phyloP scores from a whole-genome alignment of 768 basidiomycete species.

The Amanita thiersii region DNA sequence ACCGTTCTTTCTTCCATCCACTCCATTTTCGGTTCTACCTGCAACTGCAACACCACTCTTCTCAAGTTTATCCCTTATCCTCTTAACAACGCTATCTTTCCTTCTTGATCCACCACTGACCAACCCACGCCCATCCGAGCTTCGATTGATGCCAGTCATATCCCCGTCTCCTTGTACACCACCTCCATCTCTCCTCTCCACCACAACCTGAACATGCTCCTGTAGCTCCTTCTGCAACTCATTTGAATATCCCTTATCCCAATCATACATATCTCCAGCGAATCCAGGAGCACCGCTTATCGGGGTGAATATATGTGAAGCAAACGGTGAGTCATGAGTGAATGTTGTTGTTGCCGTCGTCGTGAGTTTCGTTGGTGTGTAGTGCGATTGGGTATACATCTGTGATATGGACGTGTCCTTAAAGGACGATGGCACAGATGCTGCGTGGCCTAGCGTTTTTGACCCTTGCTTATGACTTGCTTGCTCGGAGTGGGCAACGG shows the following conservation, averaged over 20 bases:
- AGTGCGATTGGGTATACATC: constrained; percentile 32
- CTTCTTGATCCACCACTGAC: background rate
- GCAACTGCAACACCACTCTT: constrained; percentile 7
- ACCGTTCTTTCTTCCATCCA: background rate
- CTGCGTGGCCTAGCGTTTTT: no score
- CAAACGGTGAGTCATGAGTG: constrained; percentile 27
- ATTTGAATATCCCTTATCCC: constrained; percentile 63
- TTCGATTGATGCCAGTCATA: no score
- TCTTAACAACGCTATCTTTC: constrained; percentile 2
- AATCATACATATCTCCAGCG: constrained; percentile 48
- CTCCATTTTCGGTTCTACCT: constrained; percentile 6
- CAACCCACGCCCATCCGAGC: no score
- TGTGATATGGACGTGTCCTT: background rate
- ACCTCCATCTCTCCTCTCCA: constrained; percentile 7
- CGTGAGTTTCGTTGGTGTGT: constrained; percentile 36
- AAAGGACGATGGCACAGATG: no score
- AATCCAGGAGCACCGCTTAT: constrained; percentile 74
- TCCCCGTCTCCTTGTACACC: constrained; percentile 15
- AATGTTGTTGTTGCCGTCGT: constrained; percentile 6
- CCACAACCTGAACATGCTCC: constrained; percentile 8
- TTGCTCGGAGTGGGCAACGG: background rate
- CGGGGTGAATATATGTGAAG: constrained; percentile 32
- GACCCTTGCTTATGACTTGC: no score
- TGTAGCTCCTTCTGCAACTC: constrained; percentile 34
- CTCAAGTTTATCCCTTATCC: constrained; percentile 4